A percentile compares a stretch with the other conserved stretches of the same genome.
phyloP scores from a whole-genome alignment of 441 rosid species.

The Euphorbia schlechtendalii region DNA sequence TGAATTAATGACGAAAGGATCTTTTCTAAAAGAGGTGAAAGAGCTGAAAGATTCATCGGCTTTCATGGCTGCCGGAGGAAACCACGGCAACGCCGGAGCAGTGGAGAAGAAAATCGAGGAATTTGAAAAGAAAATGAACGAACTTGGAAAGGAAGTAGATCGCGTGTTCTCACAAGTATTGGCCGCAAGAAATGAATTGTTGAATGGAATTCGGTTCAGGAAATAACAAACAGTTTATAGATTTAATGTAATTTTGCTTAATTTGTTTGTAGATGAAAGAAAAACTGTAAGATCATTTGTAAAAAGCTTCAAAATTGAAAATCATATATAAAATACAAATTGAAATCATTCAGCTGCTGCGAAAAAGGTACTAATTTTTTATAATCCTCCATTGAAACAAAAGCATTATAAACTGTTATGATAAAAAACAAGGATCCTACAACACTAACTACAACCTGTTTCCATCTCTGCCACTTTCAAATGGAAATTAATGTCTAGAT shows the following conservation, averaged over 20 bases:
- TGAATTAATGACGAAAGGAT: constrained; percentile 24
- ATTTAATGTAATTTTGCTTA: neutral
- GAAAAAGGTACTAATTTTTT: too few species aligned
- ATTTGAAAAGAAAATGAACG: constrained; percentile 38
- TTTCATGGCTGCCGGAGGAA: constrained; percentile 16
- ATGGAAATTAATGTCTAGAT: constrained; percentile 19
- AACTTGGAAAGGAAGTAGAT: constrained; percentile 34
- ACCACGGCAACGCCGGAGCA: constrained; percentile 21
- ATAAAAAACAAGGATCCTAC: neutral
- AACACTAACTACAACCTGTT: constrained; percentile 15
- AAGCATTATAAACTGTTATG: neutral
- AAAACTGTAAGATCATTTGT: constrained; percentile 7
- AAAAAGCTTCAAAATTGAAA: neutral
- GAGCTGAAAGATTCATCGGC: constrained; percentile 41
- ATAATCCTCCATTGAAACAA: too few species aligned
- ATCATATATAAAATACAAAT: too few species aligned
- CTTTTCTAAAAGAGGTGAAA: constrained; percentile 32
- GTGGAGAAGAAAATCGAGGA: constrained; percentile 31
- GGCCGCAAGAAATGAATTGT: constrained; percentile 43
- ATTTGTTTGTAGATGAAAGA: constrained; percentile 7
- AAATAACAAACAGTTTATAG: constrained; percentile 6
- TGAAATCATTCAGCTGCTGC: neutral
- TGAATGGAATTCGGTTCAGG: constrained; percentile 28
- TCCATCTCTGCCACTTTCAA: constrained; percentile 17
- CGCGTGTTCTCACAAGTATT: constrained; percentile 39